Percentiles rank a stretch among this genome's conserved stretches.
phyloP scores from a whole-genome alignment of 1,139 yeast species.

The Debaryomycetaceae sp. region DNA sequence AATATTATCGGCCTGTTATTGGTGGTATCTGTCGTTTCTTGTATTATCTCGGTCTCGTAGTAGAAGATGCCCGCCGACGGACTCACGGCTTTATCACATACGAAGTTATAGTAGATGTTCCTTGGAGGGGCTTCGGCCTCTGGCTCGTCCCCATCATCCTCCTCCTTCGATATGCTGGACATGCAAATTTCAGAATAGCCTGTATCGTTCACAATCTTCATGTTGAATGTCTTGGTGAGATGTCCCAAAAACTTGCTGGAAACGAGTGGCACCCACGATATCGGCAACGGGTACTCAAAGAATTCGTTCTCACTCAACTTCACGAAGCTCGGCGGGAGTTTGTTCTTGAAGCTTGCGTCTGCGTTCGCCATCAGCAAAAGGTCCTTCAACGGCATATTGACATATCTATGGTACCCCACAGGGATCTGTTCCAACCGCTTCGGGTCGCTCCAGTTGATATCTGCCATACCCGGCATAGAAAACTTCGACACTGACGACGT shows the following conservation, averaged over 20 bases:
- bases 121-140: constrained; percentile 3
- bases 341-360: constrained; percentile 19
- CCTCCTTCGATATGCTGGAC: constrained; percentile 6
- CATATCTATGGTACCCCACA: constrained; percentile 18
- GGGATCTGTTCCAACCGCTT: constrained; percentile 9
- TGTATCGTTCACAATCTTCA: constrained; percentile 20
- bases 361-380: constrained; percentile 20
- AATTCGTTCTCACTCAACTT: constrained; percentile 19
- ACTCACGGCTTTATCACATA: constrained; percentile 30
- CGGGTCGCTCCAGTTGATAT: background rate
- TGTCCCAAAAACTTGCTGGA: constrained; percentile 20
- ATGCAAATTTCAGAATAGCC: constrained; percentile 32
- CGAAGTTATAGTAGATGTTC: constrained; percentile 28
- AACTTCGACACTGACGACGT: background rate
- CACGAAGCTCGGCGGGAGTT: constrained; percentile 25
- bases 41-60: constrained; percentile 36
- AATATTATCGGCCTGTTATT: constrained; percentile 30
- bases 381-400: constrained; percentile 23
- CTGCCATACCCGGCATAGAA: background rate
- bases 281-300: constrained; percentile 35
- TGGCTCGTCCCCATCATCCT: constrained; percentile 1
- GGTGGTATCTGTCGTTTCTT: constrained; percentile 28
- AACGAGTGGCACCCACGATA: constrained; percentile 39
- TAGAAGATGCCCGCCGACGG: constrained; percentile 34
- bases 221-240: constrained; percentile 19